These are phyloP conservation scores for Eragrostis nindensis DNA, from an alignment of 176 grass and related monocot genomes.

Conservation along the genomic window DNA sequence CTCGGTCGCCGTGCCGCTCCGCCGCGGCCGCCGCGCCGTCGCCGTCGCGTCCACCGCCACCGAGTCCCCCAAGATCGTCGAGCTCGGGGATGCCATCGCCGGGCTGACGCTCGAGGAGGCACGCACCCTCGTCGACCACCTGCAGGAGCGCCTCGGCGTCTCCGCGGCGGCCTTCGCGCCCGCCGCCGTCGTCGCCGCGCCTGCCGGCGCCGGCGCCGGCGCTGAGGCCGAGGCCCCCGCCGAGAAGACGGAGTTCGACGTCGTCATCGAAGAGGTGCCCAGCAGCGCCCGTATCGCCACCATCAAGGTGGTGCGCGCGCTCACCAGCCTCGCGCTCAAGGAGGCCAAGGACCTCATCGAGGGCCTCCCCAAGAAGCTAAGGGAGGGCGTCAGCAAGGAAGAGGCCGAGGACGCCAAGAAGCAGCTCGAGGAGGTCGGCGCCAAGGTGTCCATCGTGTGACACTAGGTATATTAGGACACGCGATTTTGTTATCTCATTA, in stretches of 20 bases:
- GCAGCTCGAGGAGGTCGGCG: slow-evolving; percentile 85
- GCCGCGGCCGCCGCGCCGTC: slow-evolving; percentile 31
- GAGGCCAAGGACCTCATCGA: slow-evolving; percentile 94
- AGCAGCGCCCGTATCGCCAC: slow-evolving; percentile 74
- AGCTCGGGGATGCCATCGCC: slow-evolving; percentile 73
- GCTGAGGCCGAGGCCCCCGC: slow-evolving; percentile 42
- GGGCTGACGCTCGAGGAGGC: slow-evolving; percentile 89
- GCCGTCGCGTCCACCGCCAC: slow-evolving; percentile 44
- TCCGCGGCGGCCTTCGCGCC: slow-evolving; percentile 67
- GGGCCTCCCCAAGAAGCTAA: slow-evolving; percentile 88
- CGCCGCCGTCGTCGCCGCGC: slow-evolving; percentile 57
- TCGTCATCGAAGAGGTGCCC: slow-evolving; percentile 84
- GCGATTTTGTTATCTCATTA: not conserved
- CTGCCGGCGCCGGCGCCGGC: slow-evolving; percentile 37
- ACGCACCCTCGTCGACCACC: slow-evolving; percentile 70
- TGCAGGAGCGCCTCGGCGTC: slow-evolving; percentile 82
- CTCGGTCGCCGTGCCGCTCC: slow-evolving; percentile 6
- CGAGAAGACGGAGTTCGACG: slow-evolving; percentile 86
- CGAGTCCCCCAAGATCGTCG: slow-evolving; percentile 63
- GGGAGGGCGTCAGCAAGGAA: slow-evolving; percentile 75
- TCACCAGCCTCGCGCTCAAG: slow-evolving; percentile 81
- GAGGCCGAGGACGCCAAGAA: slow-evolving; percentile 86
- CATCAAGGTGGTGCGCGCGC: slow-evolving; percentile 77
- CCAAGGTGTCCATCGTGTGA: slow-evolving; percentile 76
- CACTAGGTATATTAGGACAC: slow-evolving; percentile 48